A percentile compares a stretch with the other conserved stretches of the same genome.
phyloP scores from a whole-genome alignment of 164 flowering plant species.

The Platanus orientalis region DNA sequence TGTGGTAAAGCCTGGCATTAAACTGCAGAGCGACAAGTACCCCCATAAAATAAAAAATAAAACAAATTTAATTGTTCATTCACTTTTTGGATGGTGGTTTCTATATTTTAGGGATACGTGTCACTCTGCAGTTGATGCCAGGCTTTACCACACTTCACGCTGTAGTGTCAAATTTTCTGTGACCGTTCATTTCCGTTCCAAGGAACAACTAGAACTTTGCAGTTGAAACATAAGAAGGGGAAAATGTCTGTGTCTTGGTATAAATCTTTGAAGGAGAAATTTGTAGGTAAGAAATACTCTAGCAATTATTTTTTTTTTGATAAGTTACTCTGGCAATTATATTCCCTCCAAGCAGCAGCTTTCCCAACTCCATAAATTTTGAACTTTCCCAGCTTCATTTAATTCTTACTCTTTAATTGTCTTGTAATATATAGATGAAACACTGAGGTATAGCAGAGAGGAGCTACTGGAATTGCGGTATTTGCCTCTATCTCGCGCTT shows the following conservation, averaged over 20 bases:
- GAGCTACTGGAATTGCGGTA: conserved; percentile 63
- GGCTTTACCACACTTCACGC: too few species aligned
- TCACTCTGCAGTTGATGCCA: too few species aligned
- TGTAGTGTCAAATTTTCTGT: conserved; percentile 3
- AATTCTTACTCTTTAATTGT: background rate
- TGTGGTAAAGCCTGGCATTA: too few species aligned
- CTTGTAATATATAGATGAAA: conserved; percentile 67
- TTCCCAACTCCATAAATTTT: background rate
- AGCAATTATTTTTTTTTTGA: too few species aligned
- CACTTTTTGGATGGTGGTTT: conserved; percentile 98
- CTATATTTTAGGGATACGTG: too few species aligned
- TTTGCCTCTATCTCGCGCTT: conserved; percentile 20
- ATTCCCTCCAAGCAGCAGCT: background rate
- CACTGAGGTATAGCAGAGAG: conserved; percentile 67
- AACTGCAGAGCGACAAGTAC: too few species aligned
- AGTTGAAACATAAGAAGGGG: conserved; percentile 22
- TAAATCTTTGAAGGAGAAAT: conserved; percentile 14
- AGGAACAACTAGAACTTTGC: conserved; percentile 16
- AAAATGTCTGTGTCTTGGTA: conserved; percentile 16
- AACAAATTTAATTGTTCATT: too few species aligned
- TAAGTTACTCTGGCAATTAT: background rate
- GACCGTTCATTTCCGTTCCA: conserved; percentile 23
- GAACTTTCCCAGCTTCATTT: background rate
- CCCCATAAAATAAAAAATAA: too few species aligned
- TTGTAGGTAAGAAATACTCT: conserved; percentile 35